Evolutionary conservation across 2,329 filamentous ascomycete species (phyloP), one percentile per base, ranked within the genome.

Genomic region (Cercospora citrullina): DNA sequence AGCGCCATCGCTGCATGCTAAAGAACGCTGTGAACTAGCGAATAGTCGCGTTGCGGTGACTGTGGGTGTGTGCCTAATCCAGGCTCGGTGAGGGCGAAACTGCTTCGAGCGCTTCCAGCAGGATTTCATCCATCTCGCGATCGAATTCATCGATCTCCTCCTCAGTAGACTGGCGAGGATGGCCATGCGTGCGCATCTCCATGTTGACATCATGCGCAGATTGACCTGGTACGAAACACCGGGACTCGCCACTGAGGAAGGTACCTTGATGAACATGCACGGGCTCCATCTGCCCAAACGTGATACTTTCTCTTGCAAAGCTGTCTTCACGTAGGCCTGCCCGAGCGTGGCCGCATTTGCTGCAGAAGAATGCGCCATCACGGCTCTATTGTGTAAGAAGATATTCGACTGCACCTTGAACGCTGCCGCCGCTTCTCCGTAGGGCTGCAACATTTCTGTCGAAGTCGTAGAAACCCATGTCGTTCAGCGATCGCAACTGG

Each of bases 381-480:
- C 62, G 28, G 53, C 18, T 58, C 62, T 64, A 64, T 64, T 72
- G 72, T 16, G 68, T 63, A 14, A 85, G 74, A 65, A 96, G 81
- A 75, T 92, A 88, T 81, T 95, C 91, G 63, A 96, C 87, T 5
- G 92, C 95, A 10, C 94, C 95, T 79, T 98, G 93, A 48, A 98
- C 95, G 78, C 92, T 97, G 10, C 95, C 95, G 8, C 95, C 95
- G 68, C 92, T 92, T 75, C 94, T 87, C 79, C 94, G 87, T 76
- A 99, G 82, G 5, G 95, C 95, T 65, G 91, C 89, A 33, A 99
- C 88, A 74, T 99, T 99, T 73, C 91, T 84, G 63, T 99, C 94
- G 77, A 98, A 99, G 77, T 99, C 94, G 78, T 89, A 97, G 81
- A 99, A 99, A 3, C 95, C 95, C 95, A 99, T 99, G 72, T 98